A percentile compares a stretch with the other conserved stretches of the same genome.
These are phyloP conservation scores for Atractiella rhizophila DNA, from an alignment of 768 basidiomycete genomes.

Conservation along the genomic window DNA sequence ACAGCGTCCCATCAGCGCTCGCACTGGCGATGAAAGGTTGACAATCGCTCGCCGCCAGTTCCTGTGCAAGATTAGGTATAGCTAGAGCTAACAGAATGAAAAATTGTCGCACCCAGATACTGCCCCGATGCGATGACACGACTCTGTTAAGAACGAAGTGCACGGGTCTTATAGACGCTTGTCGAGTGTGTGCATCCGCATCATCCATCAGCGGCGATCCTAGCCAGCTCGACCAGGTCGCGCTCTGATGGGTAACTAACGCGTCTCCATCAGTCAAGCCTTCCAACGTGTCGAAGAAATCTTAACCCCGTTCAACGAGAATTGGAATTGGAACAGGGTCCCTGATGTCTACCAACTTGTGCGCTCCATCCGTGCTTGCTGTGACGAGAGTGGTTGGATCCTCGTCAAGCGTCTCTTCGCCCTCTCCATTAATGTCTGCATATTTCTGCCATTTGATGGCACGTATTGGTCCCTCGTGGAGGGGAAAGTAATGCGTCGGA, in stretches of 20 bases:
- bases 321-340: slow-evolving; percentile 22
- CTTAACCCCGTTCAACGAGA: slow-evolving; percentile 9
- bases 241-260: too few relatives aligned
- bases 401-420: slow-evolving; percentile 24
- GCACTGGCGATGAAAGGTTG: slow-evolving; percentile 66
- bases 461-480: slow-evolving; percentile 59
- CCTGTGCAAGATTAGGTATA: slow-evolving; percentile 26
- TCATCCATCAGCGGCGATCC: too few relatives aligned
- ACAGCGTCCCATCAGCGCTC: slow-evolving; percentile 47
- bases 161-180: slow-evolving; percentile 43
- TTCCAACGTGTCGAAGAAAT: not conserved
- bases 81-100: not conserved
- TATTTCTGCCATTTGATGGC: slow-evolving; percentile 47
- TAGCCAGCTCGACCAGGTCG: too few relatives aligned
- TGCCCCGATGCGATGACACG: slow-evolving; percentile 47
- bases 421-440: slow-evolving; percentile 25
- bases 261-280: not conserved
- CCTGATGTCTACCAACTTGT: slow-evolving; percentile 49
- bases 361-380: slow-evolving; percentile 56
- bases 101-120: slow-evolving; percentile 45
- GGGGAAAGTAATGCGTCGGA: slow-evolving; percentile 44
- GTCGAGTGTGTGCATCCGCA: too few relatives aligned
- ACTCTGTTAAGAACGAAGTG: slow-evolving; percentile 46
- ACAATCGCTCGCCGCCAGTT: slow-evolving; percentile 47
- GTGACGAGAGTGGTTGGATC: slow-evolving; percentile 51